Evolutionary conservation across 352 stramenopile species (phyloP), one percentile per base, ranked within the genome.

Genomic region (Phytophthora rubi): DNA sequence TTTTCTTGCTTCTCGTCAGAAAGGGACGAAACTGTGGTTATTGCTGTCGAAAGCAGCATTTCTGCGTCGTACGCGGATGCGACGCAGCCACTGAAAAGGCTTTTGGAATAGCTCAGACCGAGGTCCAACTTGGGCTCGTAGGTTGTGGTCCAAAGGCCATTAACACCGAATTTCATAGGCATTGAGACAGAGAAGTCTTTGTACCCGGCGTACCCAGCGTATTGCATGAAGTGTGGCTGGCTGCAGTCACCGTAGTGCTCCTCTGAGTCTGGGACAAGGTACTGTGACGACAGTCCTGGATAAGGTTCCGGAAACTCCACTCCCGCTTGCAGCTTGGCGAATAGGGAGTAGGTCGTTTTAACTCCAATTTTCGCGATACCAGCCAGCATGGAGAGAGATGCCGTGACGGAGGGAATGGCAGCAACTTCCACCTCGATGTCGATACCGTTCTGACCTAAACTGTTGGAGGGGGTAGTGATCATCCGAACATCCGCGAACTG

Each of bases 401-500:
- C 48, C 48, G 6, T 54, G 12, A 54, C 48, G 6, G 52, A 44
- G 10, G 52, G 52, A 26, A 58, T 58, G 5, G 26, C 15, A 6
- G 33, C 52, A 9, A 58, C 26, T 16, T 58, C 28, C 6, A 58
- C 5, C 8, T 37, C 52, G 13, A 58, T 58, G 28, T 37, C 52
- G 16, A 58, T 39, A 5, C 52, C 30, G 23, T 12, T 58, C 16
- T 58, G 52, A 8, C 15, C 30, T 30, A 58, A n/a, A 23, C 44
- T 28, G 13, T 23, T 28, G 15, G 28, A 23, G 52, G 28, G 12
- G 4, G 13, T 18, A 15, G 28, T 45, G 12, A 28, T 58, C 12
- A 58, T 23, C 13, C 44, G 26, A 13, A 58, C 6, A 28, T 58
- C 6, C 13, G 15, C n/a, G 28, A 58, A 58, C 3, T 7, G 12